Percentiles rank a stretch among this genome's conserved stretches.
These are phyloP conservation scores for Parietaria judaica DNA, from an alignment of 306 rosid genomes.

Conservation along the genomic window DNA sequence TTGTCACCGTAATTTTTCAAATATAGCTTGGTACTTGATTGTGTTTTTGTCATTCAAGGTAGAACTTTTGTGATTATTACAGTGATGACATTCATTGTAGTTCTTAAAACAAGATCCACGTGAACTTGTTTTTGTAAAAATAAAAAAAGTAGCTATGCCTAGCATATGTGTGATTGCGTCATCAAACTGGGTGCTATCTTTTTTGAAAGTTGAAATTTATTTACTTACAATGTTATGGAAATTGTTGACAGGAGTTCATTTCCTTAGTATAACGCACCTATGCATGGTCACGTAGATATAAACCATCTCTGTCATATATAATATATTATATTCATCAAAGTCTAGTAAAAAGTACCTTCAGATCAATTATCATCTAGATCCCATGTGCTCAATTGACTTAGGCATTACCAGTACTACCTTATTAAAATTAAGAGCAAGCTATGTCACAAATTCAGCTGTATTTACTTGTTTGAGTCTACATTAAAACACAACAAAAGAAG, in stretches of 20 bases:
- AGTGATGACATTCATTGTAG: too few species aligned
- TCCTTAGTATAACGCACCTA: background rate
- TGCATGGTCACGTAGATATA: background rate
- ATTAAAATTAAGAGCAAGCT: too few species aligned
- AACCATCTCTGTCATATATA: background rate
- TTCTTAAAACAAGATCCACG: too few species aligned
- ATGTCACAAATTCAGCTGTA: too few species aligned
- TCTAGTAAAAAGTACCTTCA: background rate
- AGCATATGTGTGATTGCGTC: too few species aligned
- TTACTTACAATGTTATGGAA: background rate
- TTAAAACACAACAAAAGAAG: background rate
- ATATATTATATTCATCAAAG: background rate
- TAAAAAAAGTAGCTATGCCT: too few species aligned
- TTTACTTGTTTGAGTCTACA: too few species aligned
- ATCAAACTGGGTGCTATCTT: background rate
- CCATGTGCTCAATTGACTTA: conserved; percentile 11
- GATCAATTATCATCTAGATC: background rate
- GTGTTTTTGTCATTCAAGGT: too few species aligned
- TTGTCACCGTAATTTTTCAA: too few species aligned
- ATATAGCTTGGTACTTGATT: too few species aligned
- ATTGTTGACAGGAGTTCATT: background rate
- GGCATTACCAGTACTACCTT: background rate
- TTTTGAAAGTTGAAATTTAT: background rate
- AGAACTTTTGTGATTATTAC: too few species aligned
- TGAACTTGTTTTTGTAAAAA: too few species aligned